Base-by-base conservation (phyloP, 75 land plant genomes). In the Pinus taeda region DNA sequence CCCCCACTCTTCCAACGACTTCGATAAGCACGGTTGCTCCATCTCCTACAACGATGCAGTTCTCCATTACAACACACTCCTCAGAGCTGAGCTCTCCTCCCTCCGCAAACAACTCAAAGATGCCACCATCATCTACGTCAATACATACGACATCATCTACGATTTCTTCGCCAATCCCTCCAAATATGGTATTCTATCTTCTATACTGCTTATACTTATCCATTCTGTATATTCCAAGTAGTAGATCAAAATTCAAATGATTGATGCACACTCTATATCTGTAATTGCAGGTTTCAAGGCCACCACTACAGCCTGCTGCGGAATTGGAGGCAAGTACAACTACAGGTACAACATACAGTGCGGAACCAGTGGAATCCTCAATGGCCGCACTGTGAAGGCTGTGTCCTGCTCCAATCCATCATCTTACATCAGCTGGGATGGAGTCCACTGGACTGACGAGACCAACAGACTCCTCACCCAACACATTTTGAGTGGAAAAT, bases 361-460 rank as follows among this genome's bases (percentile, higher is more conserved):
- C 73, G 89, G 91, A 21, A 82, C 75, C n/a, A 87, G 71, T 26
- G 87, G 80, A 70, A 57, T 74, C 11, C 75, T 90, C 6, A 78
- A 88, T 62, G 93, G 93, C 3, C 42, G 2, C 0, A 80, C 26
- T 0, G 80, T 84, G 60, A 86, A 78, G 24, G 86, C 90, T n/a
- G 42, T 37, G n/a, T 88, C 93, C 13, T 95, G 98, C 65, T 21
- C 45, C 3, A 85, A 93, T 72, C 95, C 95, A 1, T 15, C 87
- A 4, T 67, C 79, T 59, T 88, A 93, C 73, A 92, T 93, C 20
- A 93, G 91, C 74, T 95, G 95, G 98, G 98, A 95, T 85, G 95
- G 93, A 26, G 84, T 90, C 36, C 98, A 95, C 79, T 82, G 89
- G 60, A 91, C 95, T 11, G 95, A 95, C 71, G 83, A 83, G 21